phyloP scores from a whole-genome alignment of 169 alveolate species.

The Plasmodium sp. region DNA sequence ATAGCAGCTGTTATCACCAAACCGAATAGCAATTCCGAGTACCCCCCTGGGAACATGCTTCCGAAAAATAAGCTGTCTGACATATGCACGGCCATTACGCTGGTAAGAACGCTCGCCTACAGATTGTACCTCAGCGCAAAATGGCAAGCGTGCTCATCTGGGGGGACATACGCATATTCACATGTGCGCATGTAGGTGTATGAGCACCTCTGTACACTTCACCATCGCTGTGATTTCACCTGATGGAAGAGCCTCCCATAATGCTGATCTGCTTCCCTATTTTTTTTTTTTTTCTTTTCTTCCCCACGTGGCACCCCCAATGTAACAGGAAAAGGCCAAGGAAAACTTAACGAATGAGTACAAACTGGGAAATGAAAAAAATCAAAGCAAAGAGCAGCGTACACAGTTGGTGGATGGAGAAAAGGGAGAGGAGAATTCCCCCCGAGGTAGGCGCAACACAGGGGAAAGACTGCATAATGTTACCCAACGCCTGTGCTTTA shows the following conservation, averaged over 20 bases:
- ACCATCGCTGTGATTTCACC: neutral
- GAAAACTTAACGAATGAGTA: constrained; percentile 32
- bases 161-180: neutral
- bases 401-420: neutral
- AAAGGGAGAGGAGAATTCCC: constrained; percentile 7
- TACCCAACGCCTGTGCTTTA: neutral
- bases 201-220: neutral
- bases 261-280: neutral
- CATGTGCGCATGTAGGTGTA: neutral
- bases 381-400: neutral
- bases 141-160: neutral
- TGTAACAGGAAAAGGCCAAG: constrained; percentile 44
- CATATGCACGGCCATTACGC: constrained; percentile 59
- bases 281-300: neutral
- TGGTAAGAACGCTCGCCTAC: constrained; percentile 13
- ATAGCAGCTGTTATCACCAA: neutral
- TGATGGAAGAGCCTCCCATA: neutral
- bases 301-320: neutral
- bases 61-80: constrained; percentile 63
- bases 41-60: constrained; percentile 12
- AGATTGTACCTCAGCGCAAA: neutral
- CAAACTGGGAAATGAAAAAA: constrained; percentile 18
- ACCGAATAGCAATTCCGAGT: neutral
- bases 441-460: neutral
- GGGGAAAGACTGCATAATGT: neutral